phyloP scores from a whole-genome alignment of 176 grass and related monocot species.

The Ampelocalamus luodianensis region DNA sequence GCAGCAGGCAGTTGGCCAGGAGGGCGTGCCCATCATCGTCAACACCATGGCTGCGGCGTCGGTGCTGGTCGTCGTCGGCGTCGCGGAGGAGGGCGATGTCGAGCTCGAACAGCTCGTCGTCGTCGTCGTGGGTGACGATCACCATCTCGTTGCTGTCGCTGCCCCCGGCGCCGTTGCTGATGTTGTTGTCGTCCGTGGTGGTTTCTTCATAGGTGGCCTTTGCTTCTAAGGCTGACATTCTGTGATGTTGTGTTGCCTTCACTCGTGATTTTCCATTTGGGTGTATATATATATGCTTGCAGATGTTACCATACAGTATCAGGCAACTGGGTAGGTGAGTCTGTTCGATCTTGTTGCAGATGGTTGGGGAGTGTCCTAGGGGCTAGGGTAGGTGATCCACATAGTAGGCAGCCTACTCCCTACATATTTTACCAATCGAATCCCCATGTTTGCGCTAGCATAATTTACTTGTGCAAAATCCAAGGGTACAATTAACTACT shows the following conservation, averaged over 20 bases:
- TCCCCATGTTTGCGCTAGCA: neutral
- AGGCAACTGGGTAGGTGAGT: neutral
- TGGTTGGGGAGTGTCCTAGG: conserved; percentile 17
- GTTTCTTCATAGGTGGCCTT: conserved; percentile 8
- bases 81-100: conserved; percentile 43
- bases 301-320: neutral
- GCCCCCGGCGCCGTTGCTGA: neutral
- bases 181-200: neutral
- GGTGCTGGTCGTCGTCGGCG: neutral
- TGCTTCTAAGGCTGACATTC: conserved; percentile 26
- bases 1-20: conserved; percentile 72
- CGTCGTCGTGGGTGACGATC: neutral
- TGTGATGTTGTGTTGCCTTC: neutral
- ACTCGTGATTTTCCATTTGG: neutral
- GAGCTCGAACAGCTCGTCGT: conserved; percentile 69
- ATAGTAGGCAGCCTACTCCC: conserved; percentile 19
- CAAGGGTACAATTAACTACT: no score
- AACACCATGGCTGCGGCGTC: neutral
- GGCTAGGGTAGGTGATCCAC: neutral
- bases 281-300: neutral
- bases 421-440: neutral
- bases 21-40: conserved; percentile 32
- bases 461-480: neutral
- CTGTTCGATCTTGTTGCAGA: conserved; percentile 15
- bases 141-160: neutral